phyloP scores from a whole-genome alignment of 768 basidiomycete species.

The Russula vinacea region DNA sequence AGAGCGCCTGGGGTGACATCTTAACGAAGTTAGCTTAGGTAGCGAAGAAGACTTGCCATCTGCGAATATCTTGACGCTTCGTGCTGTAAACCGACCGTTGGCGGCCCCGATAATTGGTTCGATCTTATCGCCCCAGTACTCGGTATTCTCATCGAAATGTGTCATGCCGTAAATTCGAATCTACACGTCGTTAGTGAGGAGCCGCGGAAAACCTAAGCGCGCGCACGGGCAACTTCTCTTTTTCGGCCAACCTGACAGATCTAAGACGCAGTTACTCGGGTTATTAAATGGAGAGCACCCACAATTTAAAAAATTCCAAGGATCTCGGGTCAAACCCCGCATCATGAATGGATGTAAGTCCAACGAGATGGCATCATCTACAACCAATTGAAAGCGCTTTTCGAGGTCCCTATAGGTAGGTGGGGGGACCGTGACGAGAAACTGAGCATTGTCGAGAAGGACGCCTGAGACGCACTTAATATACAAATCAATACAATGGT shows the following conservation, averaged over 20 bases:
- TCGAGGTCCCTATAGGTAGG: slow-evolving; percentile 62
- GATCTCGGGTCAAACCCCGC: slow-evolving; percentile 69
- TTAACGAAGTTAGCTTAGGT: slow-evolving; percentile 5
- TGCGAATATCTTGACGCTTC: slow-evolving; percentile 78
- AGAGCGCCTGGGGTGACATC: slow-evolving; percentile 59
- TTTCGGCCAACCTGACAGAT: slow-evolving; percentile 55
- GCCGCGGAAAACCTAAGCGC: background rate
- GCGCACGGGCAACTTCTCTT: slow-evolving; percentile 57
- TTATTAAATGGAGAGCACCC: slow-evolving; percentile 22
- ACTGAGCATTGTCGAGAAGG: slow-evolving; percentile 84
- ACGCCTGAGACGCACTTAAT: slow-evolving; percentile 47
- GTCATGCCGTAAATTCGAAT: slow-evolving; percentile 78
- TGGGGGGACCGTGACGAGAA: slow-evolving; percentile 59
- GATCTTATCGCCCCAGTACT: slow-evolving; percentile 71
- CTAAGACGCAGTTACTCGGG: slow-evolving; percentile 10
- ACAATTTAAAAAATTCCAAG: slow-evolving; percentile 75
- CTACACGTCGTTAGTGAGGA: slow-evolving; percentile 37
- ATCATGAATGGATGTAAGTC: slow-evolving; percentile 84
- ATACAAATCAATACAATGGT: slow-evolving; percentile 6
- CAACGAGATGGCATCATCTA: slow-evolving; percentile 64
- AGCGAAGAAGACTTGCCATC: slow-evolving; percentile 46
- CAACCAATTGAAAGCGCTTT: slow-evolving; percentile 57
- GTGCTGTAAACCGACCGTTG: slow-evolving; percentile 62
- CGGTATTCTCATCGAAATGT: slow-evolving; percentile 59
- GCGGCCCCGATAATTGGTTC: slow-evolving; percentile 53